Percentiles rank a stretch among this genome's conserved stretches.
Evolutionary conservation across 1,139 yeast species (phyloP).

Genomic region (Zygoascus sp.): DNA sequence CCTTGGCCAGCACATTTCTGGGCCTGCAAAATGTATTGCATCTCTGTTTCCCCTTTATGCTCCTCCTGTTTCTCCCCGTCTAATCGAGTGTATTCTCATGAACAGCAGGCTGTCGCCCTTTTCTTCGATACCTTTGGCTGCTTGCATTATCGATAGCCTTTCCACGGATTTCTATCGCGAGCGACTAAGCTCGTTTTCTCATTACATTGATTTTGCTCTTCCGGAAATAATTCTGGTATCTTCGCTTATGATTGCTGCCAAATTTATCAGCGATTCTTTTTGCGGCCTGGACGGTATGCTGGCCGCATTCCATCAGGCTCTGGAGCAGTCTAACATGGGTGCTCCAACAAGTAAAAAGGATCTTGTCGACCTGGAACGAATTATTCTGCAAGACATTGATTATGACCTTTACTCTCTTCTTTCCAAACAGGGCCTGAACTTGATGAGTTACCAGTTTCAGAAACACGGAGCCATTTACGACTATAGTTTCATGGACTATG

Average conservation of each 20-base stretch:
- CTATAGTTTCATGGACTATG: constrained; percentile 10
- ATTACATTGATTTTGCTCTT: constrained; percentile 15
- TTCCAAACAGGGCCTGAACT: constrained; percentile 13
- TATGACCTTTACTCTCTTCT: constrained; percentile 17
- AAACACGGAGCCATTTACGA: constrained; percentile 14
- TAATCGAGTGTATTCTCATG: constrained; percentile 15
- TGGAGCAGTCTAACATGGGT: constrained; percentile 8
- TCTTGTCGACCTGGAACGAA: constrained; percentile 16
- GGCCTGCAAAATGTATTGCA: constrained; percentile 14
- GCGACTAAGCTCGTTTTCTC: constrained; percentile 19
- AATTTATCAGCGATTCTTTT: constrained; percentile 17
- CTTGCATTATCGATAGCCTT: constrained; percentile 19
- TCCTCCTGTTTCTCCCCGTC: constrained; percentile 17
- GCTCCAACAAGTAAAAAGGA: constrained; percentile 13
- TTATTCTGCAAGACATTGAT: constrained; percentile 18
- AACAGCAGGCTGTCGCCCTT: constrained; percentile 12
- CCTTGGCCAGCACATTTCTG: constrained; percentile 1
- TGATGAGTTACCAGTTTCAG: constrained; percentile 17
- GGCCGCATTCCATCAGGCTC: constrained; percentile 10
- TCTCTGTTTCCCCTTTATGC: constrained; percentile 18
- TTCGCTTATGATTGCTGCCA: constrained; percentile 17
- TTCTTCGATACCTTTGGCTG: constrained; percentile 15
- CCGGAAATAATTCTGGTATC: constrained; percentile 20
- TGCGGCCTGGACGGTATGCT: constrained; percentile 11
- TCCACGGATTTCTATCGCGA: constrained; percentile 18